A percentile compares a stretch with the other conserved stretches of the same genome.
Evolutionary conservation across 1,284 basidiomycete species (phyloP).

Genomic region (Schizopora paradoxa): DNA sequence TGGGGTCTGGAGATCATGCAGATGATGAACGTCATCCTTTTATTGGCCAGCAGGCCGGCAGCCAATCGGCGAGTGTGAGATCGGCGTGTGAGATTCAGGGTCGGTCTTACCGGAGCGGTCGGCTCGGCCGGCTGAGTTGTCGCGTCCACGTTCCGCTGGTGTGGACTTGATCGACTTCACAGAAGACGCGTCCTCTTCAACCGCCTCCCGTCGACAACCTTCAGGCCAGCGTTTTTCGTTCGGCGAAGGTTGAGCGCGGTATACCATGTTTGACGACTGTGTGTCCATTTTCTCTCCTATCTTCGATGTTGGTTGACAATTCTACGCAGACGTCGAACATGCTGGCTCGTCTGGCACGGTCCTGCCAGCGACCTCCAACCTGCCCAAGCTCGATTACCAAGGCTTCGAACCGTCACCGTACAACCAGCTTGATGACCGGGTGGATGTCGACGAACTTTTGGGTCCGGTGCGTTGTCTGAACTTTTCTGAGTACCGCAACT

Average conservation of each 20-base stretch:
- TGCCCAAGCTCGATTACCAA: constrained; percentile 70
- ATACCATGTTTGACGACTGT: constrained; percentile 7
- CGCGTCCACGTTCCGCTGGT: neutral
- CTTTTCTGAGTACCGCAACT: constrained; percentile 4
- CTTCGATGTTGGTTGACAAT: constrained; percentile 4
- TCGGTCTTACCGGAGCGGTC: constrained; percentile 27
- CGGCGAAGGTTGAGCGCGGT: neutral
- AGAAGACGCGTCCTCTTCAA: constrained; percentile 8
- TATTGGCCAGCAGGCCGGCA: neutral
- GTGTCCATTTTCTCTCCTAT: neutral
- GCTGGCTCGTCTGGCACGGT: constrained; percentile 44
- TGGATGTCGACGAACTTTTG: constrained; percentile 33
- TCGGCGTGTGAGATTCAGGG: neutral
- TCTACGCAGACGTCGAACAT: constrained; percentile 74
- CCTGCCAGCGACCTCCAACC: constrained; percentile 35
- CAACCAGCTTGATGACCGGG: constrained; percentile 42
- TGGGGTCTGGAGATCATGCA: too few species aligned
- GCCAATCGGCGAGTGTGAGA: constrained; percentile 3
- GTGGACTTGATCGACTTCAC: constrained; percentile 2
- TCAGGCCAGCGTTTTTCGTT: too few species aligned
- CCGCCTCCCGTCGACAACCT: constrained; percentile 9
- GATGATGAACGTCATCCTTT: neutral
- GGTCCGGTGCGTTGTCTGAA: constrained; percentile 34
- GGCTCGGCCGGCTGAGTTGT: neutral
- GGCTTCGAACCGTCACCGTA: constrained; percentile 77